Evolutionary conservation across 257 asterid genomes (phyloP).

Genomic region (Plantago elongata): DNA sequence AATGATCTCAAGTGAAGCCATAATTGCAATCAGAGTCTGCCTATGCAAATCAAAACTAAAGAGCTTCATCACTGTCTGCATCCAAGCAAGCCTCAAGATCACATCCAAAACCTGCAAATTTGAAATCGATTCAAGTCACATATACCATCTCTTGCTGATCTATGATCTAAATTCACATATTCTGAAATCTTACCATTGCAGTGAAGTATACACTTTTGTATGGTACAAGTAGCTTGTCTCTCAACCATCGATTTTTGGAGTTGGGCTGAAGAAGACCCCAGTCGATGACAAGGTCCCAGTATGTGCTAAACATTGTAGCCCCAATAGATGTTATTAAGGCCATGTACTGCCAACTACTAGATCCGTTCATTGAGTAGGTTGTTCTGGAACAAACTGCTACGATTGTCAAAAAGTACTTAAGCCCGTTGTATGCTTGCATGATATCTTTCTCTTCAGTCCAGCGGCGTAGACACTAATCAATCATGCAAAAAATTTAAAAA

Average conservation of each 20-base stretch:
- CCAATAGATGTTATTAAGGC: slow-evolving; percentile 36
- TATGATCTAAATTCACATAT: neutral
- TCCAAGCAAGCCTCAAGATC: slow-evolving; percentile 60
- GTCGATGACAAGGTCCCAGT: slow-evolving; percentile 53
- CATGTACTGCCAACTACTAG: slow-evolving; percentile 28
- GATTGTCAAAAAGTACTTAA: slow-evolving; percentile 41
- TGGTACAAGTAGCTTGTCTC: slow-evolving; percentile 61
- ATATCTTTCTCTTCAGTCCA: slow-evolving; percentile 45
- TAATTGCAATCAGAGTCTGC: slow-evolving; percentile 36
- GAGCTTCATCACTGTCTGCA: slow-evolving; percentile 51
- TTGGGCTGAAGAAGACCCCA: slow-evolving; percentile 56
- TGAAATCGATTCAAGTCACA: neutral
- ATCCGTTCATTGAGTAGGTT: slow-evolving; percentile 28
- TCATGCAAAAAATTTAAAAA: neutral
- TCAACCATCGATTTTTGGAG: slow-evolving; percentile 46
- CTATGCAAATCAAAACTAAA: slow-evolving; percentile 34
- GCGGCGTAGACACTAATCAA: slow-evolving; percentile 44
- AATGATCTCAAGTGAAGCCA: slow-evolving; percentile 55
- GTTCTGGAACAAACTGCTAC: slow-evolving; percentile 47
- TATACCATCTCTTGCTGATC: too few species aligned
- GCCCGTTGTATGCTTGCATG: slow-evolving; percentile 46
- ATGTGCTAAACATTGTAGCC: slow-evolving; percentile 39
- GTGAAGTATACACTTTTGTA: slow-evolving; percentile 39
- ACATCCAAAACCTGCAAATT: slow-evolving; percentile 37
- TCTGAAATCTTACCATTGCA: slow-evolving; percentile 44